phyloP scores from a whole-genome alignment of 2,329 filamentous ascomycete species.

The Simplicillium sp. region DNA sequence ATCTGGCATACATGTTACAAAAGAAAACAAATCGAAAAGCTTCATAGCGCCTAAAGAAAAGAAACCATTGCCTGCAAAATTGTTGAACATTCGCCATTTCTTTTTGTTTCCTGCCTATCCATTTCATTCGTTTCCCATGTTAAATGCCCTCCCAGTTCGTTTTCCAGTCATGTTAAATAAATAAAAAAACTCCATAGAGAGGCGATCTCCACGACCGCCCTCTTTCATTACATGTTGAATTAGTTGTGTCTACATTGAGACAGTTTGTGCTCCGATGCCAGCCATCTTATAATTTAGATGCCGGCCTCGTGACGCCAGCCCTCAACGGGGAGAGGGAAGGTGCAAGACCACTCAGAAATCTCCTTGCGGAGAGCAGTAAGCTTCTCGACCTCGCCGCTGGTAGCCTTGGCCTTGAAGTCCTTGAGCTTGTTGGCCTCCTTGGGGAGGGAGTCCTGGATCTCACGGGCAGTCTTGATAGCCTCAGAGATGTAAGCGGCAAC shows the following conservation, averaged over 20 bases:
- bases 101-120: background rate
- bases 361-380: constrained; percentile 83
- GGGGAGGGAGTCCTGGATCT: constrained; percentile 73
- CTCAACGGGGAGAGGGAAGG: constrained; percentile 87
- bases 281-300: constrained; percentile 29
- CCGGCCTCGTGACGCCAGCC: constrained; percentile 55
- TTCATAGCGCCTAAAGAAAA: too few species aligned
- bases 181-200: too few species aligned
- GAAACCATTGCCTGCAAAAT: background rate
- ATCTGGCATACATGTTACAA: too few species aligned
- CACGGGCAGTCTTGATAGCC: constrained; percentile 81
- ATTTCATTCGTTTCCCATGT: too few species aligned
- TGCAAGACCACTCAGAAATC: constrained; percentile 76
- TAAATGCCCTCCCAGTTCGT: too few species aligned
- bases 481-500: constrained; percentile 85
- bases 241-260: too few species aligned
- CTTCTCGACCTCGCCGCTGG: constrained; percentile 65
- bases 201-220: too few species aligned
- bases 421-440: constrained; percentile 99
- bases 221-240: too few species aligned
- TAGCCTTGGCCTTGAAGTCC: constrained; percentile 95
- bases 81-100: constrained; percentile 8
- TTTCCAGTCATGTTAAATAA: too few species aligned
- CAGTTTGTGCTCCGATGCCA: too few species aligned
- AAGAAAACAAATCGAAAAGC: too few species aligned